These are phyloP conservation scores for Chrysoporthe austroafricana DNA, from an alignment of 2,329 filamentous ascomycete species.

Conservation along the genomic window DNA sequence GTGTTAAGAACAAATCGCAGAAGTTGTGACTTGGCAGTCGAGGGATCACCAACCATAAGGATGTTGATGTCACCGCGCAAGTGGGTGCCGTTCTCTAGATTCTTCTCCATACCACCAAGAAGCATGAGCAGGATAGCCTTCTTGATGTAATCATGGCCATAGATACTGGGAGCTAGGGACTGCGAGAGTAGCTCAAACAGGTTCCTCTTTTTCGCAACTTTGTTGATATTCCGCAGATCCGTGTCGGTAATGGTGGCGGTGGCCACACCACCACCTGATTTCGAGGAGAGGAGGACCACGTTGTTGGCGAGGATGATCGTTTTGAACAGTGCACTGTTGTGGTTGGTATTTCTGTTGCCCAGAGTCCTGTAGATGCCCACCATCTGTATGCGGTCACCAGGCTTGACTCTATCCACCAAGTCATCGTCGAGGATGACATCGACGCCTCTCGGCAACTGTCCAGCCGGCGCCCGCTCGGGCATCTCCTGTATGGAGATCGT, in stretches of 20 bases:
- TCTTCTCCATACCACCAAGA: conserved; percentile 96
- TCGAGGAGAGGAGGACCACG: conserved; percentile 90
- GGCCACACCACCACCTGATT: conserved; percentile 91
- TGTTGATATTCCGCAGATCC: conserved; percentile 98
- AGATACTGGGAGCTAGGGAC: conserved; percentile 94
- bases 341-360: conserved; percentile 89
- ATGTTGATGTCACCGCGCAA: conserved; percentile 99
- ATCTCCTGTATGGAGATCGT: conserved; percentile 99
- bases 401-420: conserved; percentile 91
- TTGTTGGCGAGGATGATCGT: conserved; percentile 95
- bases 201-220: conserved; percentile 90
- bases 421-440: conserved; percentile 98
- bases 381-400: conserved; percentile 92
- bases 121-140: conserved; percentile 96
- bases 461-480: conserved; percentile 94
- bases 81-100: conserved; percentile 96
- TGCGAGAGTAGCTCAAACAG: conserved; percentile 92
- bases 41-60: conserved; percentile 97
- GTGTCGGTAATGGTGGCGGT: conserved; percentile 92
- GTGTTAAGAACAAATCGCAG: conserved; percentile 97
- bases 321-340: conserved; percentile 92
- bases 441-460: conserved; percentile 91
- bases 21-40: conserved; percentile 97
- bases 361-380: conserved; percentile 96
- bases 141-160: conserved; percentile 96